phyloP scores from a whole-genome alignment of 768 basidiomycete species.

The Phanerochaete sordida region DNA sequence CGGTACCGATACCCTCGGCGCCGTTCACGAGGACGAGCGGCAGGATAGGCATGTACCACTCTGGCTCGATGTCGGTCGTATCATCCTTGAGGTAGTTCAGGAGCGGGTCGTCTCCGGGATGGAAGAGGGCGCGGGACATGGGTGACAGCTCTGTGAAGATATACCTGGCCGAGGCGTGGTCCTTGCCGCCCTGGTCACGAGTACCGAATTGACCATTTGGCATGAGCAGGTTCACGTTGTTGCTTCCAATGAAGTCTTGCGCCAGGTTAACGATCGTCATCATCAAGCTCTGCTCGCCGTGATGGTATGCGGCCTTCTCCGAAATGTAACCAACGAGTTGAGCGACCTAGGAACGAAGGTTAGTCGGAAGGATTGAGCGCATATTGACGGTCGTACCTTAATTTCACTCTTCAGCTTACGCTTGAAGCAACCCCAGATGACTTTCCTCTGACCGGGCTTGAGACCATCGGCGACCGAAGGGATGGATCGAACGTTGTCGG shows the following conservation, averaged over 20 bases:
- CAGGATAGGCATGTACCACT: slow-evolving; percentile 88
- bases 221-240: slow-evolving; percentile 85
- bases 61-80: slow-evolving; percentile 82
- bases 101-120: slow-evolving; percentile 83
- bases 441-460: slow-evolving; percentile 97
- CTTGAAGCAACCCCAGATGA: slow-evolving; percentile 95
- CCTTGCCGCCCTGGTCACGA: slow-evolving; percentile 89
- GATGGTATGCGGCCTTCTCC: slow-evolving; percentile 94
- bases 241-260: slow-evolving; percentile 92
- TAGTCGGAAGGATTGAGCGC: neutral
- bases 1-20: slow-evolving; percentile 96
- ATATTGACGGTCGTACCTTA: slow-evolving; percentile 52
- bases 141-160: slow-evolving; percentile 81
- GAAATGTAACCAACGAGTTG: slow-evolving; percentile 95
- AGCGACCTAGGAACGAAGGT: slow-evolving; percentile 54
- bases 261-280: slow-evolving; percentile 92
- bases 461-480: slow-evolving; percentile 92
- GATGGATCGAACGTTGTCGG: slow-evolving; percentile 97
- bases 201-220: slow-evolving; percentile 97
- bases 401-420: slow-evolving; percentile 89
- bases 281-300: slow-evolving; percentile 86
- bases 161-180: slow-evolving; percentile 95
- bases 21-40: slow-evolving; percentile 92
- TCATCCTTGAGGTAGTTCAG: slow-evolving; percentile 85
- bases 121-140: slow-evolving; percentile 74